Base-by-base conservation (phyloP, 345 rosid genomes). In the Citrus trifoliata region DNA sequence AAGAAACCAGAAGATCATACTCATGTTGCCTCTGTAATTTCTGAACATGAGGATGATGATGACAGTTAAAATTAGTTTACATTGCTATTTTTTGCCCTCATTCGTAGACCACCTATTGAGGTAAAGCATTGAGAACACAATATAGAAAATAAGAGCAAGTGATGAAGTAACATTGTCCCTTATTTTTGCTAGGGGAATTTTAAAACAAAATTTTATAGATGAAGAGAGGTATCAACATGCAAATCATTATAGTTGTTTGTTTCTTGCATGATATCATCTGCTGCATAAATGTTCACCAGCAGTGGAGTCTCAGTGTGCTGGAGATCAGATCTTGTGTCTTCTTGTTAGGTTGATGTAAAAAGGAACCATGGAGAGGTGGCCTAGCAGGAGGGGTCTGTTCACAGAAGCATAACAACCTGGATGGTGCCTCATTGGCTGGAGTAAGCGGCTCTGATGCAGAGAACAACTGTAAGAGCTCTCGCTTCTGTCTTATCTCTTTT, bases 21-120 rank as follows among this genome's bases (percentile, higher is more conserved):
- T 58, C 81, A 85, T 5, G 91, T 86, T 86, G 87, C 83, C 74
- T 78, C 78, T 90, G 82, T 85, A 78, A 76, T 73, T 82, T 81
- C 87, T 75, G 91, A 87, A 84, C 86, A 80, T 78, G 88, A 79
- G 79, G 87, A 81, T 71, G 80, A 83, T 61, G 67, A 79, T 67
- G 80, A 81, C 76, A 67, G 64, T 3, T 72, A 60, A 80, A 73
- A 64, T 64, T 84, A 83, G 87, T 70, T n/a, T 77, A 60, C 77
- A 78, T 78, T 73, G 55, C 65, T 76, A 46, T 46, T 58, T 74
- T 73, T 64, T 42, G 1, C 37, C 46, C 12, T 40, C 58, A 67
- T 84, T 82, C 67, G 74, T 83, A 63, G 81, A 77, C 58, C 80
- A 68, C 66, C 76, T 67, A 81, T 83, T 65, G 48, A 63, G 51